phyloP scores from a whole-genome alignment of 2,329 filamentous ascomycete genomes.

The Talaromyces sp. region DNA sequence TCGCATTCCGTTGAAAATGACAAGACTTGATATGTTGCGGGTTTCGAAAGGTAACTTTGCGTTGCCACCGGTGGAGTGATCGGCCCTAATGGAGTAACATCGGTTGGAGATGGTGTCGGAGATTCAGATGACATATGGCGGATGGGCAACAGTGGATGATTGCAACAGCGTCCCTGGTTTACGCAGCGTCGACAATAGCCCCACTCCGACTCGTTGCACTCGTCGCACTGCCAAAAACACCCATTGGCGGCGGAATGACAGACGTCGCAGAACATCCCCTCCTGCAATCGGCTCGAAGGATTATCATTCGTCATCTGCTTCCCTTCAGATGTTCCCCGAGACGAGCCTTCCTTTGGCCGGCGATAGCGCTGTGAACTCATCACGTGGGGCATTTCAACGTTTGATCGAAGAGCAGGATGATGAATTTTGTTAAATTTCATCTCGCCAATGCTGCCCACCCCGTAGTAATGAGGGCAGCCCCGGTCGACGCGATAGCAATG shows the following conservation, averaged over 20 bases:
- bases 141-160: constrained; percentile 74
- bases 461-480: constrained; percentile 83
- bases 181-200: constrained; percentile 88
- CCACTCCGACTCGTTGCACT: constrained; percentile 91
- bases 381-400: constrained; percentile 50
- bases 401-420: constrained; percentile 39
- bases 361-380: constrained; percentile 40
- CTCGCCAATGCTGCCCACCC: constrained; percentile 73
- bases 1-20: constrained; percentile 75
- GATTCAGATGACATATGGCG: constrained; percentile 50
- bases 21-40: constrained; percentile 60
- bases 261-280: constrained; percentile 77
- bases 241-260: constrained; percentile 72
- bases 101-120: constrained; percentile 20
- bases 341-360: constrained; percentile 28
- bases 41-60: constrained; percentile 36
- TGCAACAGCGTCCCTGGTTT: constrained; percentile 75
- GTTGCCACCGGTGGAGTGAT: constrained; percentile 32
- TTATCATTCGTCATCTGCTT: constrained; percentile 60
- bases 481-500: constrained; percentile 72
- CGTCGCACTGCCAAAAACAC: constrained; percentile 84
- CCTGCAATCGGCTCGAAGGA: constrained; percentile 64
- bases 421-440: constrained; percentile 57
- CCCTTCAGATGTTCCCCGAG: constrained; percentile 38
- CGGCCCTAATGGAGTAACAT: constrained; percentile 24